phyloP scores from a whole-genome alignment of 2,329 filamentous ascomycete species.

The Colletotrichum destructivum region DNA sequence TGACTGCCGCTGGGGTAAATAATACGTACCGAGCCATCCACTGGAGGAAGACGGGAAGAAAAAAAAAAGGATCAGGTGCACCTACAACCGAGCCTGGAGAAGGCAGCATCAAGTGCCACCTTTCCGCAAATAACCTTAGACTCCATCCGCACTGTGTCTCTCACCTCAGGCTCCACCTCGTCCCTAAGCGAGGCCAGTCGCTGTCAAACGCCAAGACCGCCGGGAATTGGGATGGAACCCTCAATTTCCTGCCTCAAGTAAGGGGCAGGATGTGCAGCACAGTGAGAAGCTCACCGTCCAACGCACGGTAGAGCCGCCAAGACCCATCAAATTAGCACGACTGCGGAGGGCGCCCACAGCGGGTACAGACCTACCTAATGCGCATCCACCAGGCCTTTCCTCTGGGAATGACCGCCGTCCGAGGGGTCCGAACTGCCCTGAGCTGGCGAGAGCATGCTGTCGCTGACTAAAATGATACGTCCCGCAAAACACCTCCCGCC shows the following conservation, averaged over 20 bases:
- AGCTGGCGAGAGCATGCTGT: background rate
- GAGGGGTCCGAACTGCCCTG: slow-evolving; percentile 15
- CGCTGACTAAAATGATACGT: background rate
- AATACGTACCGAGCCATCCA: background rate
- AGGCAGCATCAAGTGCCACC: background rate
- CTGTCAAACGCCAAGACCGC: slow-evolving; percentile 27
- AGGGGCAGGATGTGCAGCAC: background rate
- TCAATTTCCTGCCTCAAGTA: slow-evolving; percentile 35
- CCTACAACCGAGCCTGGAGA: background rate
- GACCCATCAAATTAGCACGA: slow-evolving; percentile 35
- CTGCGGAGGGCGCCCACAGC: slow-evolving; percentile 5
- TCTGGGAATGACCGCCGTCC: background rate
- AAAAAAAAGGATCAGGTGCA: background rate
- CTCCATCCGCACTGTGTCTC: slow-evolving; percentile 13
- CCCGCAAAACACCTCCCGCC: background rate
- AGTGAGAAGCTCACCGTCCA: background rate
- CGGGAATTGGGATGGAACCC: slow-evolving; percentile 36
- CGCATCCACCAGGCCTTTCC: background rate
- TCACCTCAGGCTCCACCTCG: background rate
- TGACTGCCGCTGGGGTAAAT: background rate
- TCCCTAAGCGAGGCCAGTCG: slow-evolving; percentile 13
- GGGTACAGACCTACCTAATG: no score
- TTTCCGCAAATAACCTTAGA: slow-evolving; percentile 9
- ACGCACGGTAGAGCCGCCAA: slow-evolving; percentile 23
- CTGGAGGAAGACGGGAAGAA: background rate